Percentiles rank a stretch among this genome's conserved stretches.
These are phyloP conservation scores for Cucurbita argyrosperma DNA, from an alignment of 306 rosid species.

Conservation along the genomic window DNA sequence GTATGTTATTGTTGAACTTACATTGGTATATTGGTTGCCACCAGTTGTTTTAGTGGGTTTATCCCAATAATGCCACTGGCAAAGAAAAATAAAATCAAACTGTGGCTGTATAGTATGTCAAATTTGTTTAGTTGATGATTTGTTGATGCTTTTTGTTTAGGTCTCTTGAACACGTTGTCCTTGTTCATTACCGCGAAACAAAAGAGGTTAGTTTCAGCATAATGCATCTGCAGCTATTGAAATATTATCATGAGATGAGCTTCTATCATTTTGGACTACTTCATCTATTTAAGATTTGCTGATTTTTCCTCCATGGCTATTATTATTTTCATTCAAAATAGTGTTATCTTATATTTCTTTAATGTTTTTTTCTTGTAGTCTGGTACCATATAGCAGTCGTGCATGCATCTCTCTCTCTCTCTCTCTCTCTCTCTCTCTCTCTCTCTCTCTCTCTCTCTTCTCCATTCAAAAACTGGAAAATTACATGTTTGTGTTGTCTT, in stretches of 20 bases:
- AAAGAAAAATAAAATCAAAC: background rate
- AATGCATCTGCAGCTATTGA: background rate
- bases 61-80: background rate
- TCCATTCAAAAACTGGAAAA: background rate
- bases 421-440: background rate
- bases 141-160: conserved; percentile 40
- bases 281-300: background rate
- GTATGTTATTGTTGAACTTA: conserved; percentile 34
- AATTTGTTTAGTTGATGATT: background rate
- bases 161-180: conserved; percentile 88
- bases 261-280: background rate
- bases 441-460: background rate
- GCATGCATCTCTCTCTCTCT: background rate
- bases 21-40: conserved; percentile 6
- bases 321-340: background rate
- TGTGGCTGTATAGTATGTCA: background rate
- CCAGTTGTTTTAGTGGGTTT: background rate
- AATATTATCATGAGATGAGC: background rate
- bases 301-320: background rate
- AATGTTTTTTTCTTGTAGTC: background rate
- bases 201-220: conserved; percentile 48
- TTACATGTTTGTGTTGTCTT: background rate
- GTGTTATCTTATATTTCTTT: background rate
- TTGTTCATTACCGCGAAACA: conserved; percentile 95
- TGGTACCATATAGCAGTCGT: background rate